phyloP scores from a whole-genome alignment of 192 early-diverging fungal species.

The Cladochytrium replicatum region DNA sequence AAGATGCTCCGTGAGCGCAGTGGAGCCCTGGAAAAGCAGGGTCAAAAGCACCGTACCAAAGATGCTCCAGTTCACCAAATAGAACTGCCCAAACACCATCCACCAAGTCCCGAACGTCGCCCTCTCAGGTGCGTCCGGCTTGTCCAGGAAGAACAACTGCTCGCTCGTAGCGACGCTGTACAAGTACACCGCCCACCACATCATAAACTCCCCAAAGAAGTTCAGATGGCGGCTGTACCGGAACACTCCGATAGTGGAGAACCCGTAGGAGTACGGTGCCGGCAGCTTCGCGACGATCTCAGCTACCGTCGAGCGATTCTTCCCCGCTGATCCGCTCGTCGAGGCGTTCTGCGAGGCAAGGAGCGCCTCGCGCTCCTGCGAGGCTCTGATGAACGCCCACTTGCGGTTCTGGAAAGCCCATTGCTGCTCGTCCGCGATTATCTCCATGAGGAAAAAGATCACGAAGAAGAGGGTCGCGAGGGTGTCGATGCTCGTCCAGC shows the following conservation, averaged over 20 bases:
- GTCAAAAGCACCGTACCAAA: conserved; percentile 44
- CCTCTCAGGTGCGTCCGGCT: no score
- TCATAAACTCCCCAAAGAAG: conserved; percentile 60
- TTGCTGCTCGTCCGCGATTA: conserved; percentile 73
- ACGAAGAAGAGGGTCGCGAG: conserved; percentile 33
- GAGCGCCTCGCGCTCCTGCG: no score
- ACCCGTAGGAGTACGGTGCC: conserved; percentile 44
- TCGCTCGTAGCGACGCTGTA: conserved; percentile 50
- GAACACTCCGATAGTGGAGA: conserved; percentile 66
- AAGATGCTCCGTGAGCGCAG: conserved; percentile 41
- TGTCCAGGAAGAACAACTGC: no score
- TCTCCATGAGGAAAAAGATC: conserved; percentile 49
- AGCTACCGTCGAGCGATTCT: no score
- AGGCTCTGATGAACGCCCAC: conserved; percentile 16
- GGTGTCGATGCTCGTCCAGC: conserved; percentile 26
- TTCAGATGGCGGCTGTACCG: conserved; percentile 72
- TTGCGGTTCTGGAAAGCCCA: conserved; percentile 54
- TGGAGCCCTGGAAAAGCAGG: conserved; percentile 54
- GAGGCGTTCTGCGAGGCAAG: no score
- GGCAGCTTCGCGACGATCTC: conserved; percentile 11
- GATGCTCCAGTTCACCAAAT: no score
- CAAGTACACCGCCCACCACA: conserved; percentile 43
- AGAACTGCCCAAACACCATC: no score
- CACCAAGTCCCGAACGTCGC: no score
- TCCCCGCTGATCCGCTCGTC: no score